These are phyloP conservation scores for Ophiostoma novo-ulmi DNA, from an alignment of 2,329 filamentous ascomycete species.

Conservation along the genomic window DNA sequence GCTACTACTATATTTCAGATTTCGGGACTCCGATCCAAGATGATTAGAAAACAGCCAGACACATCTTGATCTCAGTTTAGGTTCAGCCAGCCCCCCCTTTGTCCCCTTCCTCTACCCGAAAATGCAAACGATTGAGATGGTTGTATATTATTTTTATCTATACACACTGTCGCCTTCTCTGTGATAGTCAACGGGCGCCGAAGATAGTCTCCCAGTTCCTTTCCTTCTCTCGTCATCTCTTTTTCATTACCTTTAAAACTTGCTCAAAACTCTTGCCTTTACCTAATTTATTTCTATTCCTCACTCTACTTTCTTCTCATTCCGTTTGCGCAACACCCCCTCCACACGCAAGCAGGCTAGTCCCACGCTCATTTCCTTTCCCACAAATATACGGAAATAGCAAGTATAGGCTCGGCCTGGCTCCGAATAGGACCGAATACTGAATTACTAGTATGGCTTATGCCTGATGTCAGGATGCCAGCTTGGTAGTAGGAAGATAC, in stretches of 20 bases:
- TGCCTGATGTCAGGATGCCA: neutral
- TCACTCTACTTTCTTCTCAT: too few relatives aligned
- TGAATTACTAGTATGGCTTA: neutral
- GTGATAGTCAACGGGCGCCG: neutral
- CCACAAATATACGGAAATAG: neutral
- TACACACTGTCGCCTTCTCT: too few relatives aligned
- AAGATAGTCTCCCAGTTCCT: neutral
- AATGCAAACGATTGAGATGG: too few relatives aligned
- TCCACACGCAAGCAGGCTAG: neutral
- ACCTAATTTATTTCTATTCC: neutral
- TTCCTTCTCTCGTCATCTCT: neutral
- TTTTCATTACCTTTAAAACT: too few relatives aligned
- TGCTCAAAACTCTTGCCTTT: neutral
- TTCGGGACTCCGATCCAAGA: neutral
- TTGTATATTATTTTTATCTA: too few relatives aligned
- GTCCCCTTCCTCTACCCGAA: too few relatives aligned
- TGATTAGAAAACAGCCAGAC: neutral
- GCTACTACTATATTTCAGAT: neutral
- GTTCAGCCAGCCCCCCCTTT: too few relatives aligned
- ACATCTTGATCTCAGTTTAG: neutral
- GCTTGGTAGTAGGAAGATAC: neutral
- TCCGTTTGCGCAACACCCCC: neutral
- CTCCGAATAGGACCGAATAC: neutral
- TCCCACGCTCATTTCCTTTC: constrained; percentile 3
- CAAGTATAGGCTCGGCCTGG: neutral